Percentiles rank a stretch among this genome's conserved stretches.
Conservation (phyloP, 164 flowering plant genomes). For the Vitis rupestris region DNA sequence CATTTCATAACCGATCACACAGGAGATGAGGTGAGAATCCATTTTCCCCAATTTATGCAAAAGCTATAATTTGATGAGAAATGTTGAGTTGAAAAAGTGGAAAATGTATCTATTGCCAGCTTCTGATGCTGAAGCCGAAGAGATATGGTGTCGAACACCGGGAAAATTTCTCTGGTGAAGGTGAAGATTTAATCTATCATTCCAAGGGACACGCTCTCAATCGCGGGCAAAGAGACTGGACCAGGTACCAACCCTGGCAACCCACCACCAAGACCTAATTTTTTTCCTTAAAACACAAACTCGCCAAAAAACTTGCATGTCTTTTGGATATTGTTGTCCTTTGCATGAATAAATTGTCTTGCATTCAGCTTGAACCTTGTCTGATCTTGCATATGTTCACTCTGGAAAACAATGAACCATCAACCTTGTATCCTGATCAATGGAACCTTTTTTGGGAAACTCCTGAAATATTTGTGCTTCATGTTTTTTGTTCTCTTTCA, state of each 20-base stretch:
- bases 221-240: constrained; percentile 94
- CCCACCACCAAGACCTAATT: constrained; percentile 44
- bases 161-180: constrained; percentile 90
- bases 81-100: background rate
- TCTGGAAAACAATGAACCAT: background rate
- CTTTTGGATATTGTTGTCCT: background rate
- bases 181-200: constrained; percentile 86
- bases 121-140: constrained; percentile 80
- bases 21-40: constrained; percentile 77
- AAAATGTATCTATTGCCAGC: constrained; percentile 42
- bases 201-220: constrained; percentile 96
- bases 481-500: background rate
- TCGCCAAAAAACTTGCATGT: background rate
- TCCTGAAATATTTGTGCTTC: background rate
- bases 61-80: background rate
- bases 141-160: constrained; percentile 86
- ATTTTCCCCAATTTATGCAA: background rate
- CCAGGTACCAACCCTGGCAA: constrained; percentile 90
- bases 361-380: too few species aligned
- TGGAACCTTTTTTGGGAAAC: background rate
- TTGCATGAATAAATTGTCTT: constrained; percentile 2
- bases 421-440: background rate
- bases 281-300: background rate
- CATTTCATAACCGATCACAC: constrained; percentile 93
- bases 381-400: background rate